Percentiles rank a stretch among this genome's conserved stretches.
Conservation (phyloP, 371 early-diverging fungal species). For the Mycotypha africana region DNA sequence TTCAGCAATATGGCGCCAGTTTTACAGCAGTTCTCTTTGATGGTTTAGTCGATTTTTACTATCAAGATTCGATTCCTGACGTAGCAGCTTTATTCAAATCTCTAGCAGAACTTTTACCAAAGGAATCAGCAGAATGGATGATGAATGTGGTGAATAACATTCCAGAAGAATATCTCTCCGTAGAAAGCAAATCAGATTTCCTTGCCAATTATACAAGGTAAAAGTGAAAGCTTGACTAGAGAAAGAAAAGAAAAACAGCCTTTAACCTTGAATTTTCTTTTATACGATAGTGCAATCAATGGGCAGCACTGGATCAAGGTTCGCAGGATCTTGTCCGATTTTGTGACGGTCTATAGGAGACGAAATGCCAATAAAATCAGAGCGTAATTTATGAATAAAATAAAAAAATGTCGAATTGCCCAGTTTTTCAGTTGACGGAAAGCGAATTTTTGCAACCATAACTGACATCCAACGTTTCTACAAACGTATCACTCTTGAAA, state of each 20-base stretch:
- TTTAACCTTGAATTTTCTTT: neutral
- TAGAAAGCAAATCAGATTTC: conserved; percentile 42
- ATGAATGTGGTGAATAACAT: conserved; percentile 34
- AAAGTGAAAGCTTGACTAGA: conserved; percentile 12
- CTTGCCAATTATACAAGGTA: conserved; percentile 40
- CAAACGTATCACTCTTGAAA: too few relatives aligned
- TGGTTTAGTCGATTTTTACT: conserved; percentile 44
- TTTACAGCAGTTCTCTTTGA: conserved; percentile 35
- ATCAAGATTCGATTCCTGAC: conserved; percentile 42
- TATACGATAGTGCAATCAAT: conserved; percentile 24
- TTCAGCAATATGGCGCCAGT: conserved; percentile 24
- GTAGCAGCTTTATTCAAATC: conserved; percentile 39
- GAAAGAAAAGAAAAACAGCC: neutral
- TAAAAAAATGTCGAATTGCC: too few relatives aligned
- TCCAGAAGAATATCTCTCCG: conserved; percentile 42
- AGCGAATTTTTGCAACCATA: too few relatives aligned
- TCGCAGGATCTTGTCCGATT: conserved; percentile 40
- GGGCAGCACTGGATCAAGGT: conserved; percentile 36
- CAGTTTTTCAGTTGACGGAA: too few relatives aligned
- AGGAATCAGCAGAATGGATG: conserved; percentile 32
- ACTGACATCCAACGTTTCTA: too few relatives aligned
- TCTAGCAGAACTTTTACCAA: conserved; percentile 37
- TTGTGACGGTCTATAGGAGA: conserved; percentile 42
- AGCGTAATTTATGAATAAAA: too few relatives aligned
- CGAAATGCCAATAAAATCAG: conserved; percentile 18